These are phyloP conservation scores for Chloranthus sessilifolius DNA, from an alignment of 164 flowering plant genomes.

Conservation along the genomic window DNA sequence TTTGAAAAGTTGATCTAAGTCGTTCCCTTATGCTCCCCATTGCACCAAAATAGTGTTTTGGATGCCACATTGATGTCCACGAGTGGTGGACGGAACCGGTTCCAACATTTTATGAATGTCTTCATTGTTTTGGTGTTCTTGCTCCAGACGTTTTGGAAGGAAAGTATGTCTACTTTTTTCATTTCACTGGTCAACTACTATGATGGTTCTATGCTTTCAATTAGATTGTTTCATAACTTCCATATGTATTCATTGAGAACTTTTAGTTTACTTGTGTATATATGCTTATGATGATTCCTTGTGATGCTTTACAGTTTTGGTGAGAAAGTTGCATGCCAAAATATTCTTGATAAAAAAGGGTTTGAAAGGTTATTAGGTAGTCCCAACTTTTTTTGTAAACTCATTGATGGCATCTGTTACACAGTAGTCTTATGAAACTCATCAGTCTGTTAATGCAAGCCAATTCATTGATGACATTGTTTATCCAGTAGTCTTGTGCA, in stretches of 20 bases:
- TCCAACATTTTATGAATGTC: constrained; percentile 94
- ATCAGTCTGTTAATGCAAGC: background rate
- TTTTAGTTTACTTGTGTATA: background rate
- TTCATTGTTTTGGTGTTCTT: constrained; percentile 89
- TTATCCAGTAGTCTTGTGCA: too few species aligned
- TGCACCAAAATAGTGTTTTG: too few species aligned
- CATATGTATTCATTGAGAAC: background rate
- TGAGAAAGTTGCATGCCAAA: constrained; percentile 87
- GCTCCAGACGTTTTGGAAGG: constrained; percentile 94
- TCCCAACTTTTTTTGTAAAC: constrained; percentile 5
- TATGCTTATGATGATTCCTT: background rate
- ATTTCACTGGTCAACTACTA: too few species aligned
- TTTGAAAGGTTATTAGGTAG: constrained; percentile 82
- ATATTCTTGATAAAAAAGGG: constrained; percentile 82
- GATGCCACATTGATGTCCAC: too few species aligned
- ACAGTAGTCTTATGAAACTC: too few species aligned
- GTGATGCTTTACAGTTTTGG: constrained; percentile 48
- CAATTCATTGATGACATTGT: too few species aligned
- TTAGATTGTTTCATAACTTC: background rate
- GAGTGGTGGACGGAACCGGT: too few species aligned
- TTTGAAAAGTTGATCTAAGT: too few species aligned
- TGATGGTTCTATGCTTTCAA: background rate
- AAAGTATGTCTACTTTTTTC: constrained; percentile 45
- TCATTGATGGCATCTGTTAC: too few species aligned
- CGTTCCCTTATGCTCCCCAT: too few species aligned